A percentile compares a stretch with the other conserved stretches of the same genome.
These are phyloP conservation scores for Colletotrichum lindemuthianum DNA, from an alignment of 2,329 filamentous ascomycete species.

Conservation along the genomic window DNA sequence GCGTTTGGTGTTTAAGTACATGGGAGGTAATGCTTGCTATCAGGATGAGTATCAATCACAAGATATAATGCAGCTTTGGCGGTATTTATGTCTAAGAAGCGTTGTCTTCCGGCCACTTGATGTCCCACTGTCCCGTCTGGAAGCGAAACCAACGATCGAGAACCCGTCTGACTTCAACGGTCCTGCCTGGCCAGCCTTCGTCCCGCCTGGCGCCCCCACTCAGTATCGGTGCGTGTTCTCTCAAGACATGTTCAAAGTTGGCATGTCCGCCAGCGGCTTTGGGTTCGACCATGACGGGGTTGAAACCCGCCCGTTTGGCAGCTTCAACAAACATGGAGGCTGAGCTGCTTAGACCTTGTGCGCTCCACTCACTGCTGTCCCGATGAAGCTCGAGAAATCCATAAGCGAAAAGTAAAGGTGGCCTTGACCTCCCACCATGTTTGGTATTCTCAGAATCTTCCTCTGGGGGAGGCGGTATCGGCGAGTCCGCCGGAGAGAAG, in stretches of 20 bases:
- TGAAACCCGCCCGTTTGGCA: constrained; percentile 57
- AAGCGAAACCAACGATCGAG: constrained; percentile 75
- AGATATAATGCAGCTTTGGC: background rate
- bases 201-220: constrained; percentile 64
- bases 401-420: constrained; percentile 68
- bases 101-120: background rate
- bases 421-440: background rate
- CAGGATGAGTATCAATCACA: background rate
- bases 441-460: constrained; percentile 1
- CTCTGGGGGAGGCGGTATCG: constrained; percentile 47
- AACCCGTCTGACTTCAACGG: constrained; percentile 66
- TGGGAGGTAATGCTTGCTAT: background rate
- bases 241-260: constrained; percentile 51
- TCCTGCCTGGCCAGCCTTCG: constrained; percentile 68
- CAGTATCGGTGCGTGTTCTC: constrained; percentile 69
- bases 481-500: constrained; percentile 53
- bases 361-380: constrained; percentile 78
- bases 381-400: constrained; percentile 73
- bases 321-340: constrained; percentile 72
- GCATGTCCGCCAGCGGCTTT: constrained; percentile 42
- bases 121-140: constrained; percentile 48
- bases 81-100: background rate
- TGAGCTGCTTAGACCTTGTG: constrained; percentile 74
- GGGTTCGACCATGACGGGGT: constrained; percentile 60
- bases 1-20: constrained; percentile 48